These are phyloP conservation scores for Trametes elegans DNA, from an alignment of 768 basidiomycete species.

Conservation along the genomic window DNA sequence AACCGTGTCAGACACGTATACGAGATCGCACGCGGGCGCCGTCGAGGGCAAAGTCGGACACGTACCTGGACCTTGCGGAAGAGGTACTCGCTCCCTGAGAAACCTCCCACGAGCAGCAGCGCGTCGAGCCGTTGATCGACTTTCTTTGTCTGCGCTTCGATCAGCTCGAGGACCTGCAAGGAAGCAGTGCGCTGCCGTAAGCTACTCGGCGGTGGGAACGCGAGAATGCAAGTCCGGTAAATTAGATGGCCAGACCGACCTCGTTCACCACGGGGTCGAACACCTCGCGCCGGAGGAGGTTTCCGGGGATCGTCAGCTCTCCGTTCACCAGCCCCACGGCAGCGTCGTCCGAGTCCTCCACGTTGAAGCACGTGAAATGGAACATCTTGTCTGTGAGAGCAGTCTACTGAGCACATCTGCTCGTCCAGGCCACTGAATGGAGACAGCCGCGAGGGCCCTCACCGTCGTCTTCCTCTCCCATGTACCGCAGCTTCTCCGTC, in stretches of 20 bases:
- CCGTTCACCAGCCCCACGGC: slow-evolving; percentile 80
- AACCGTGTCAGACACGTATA: background rate
- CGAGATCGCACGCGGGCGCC: slow-evolving; percentile 7
- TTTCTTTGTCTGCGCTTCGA: slow-evolving; percentile 70
- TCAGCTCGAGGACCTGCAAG: slow-evolving; percentile 67
- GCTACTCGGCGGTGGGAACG: slow-evolving; percentile 3
- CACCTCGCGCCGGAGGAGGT: slow-evolving; percentile 74
- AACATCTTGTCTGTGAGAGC: slow-evolving; percentile 67
- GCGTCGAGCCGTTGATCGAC: slow-evolving; percentile 77
- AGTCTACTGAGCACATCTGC: background rate
- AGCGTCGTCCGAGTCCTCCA: slow-evolving; percentile 78
- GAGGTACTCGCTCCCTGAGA: slow-evolving; percentile 83
- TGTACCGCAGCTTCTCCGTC: slow-evolving; percentile 80
- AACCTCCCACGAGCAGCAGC: slow-evolving; percentile 86
- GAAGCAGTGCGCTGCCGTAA: slow-evolving; percentile 20
- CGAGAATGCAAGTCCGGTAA: slow-evolving; percentile 7
- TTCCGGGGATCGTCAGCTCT: slow-evolving; percentile 80
- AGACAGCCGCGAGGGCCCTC: slow-evolving; percentile 22
- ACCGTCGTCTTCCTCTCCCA: slow-evolving; percentile 76
- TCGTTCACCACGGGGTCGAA: slow-evolving; percentile 86
- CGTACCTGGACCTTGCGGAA: slow-evolving; percentile 74
- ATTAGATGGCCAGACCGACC: slow-evolving; percentile 39
- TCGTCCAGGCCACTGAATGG: background rate
- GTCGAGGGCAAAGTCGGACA: slow-evolving; percentile 11
- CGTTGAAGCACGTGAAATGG: slow-evolving; percentile 89